Evolutionary conservation across 768 basidiomycete species (phyloP).

Genomic region (Termitomyces sp.): DNA sequence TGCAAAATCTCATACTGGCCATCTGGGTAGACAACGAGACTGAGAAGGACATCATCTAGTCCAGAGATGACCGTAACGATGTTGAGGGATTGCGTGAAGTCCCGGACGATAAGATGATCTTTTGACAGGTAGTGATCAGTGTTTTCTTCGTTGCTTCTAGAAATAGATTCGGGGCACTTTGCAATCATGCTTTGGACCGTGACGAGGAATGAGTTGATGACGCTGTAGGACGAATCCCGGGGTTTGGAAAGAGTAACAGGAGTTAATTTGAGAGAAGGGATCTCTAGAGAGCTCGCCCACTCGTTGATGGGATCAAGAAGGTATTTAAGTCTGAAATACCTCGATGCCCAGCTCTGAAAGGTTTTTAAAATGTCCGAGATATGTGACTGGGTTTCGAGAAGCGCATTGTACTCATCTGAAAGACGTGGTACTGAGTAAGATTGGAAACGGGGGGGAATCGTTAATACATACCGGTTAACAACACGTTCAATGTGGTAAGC

Average conservation of each 20-base stretch:
- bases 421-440: neutral
- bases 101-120: conserved; percentile 37
- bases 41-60: conserved; percentile 33
- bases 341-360: conserved; percentile 22
- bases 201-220: conserved; percentile 64
- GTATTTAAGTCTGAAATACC: conserved; percentile 23
- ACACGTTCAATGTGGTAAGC: conserved; percentile 23
- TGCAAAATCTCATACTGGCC: conserved; percentile 30
- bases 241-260: conserved; percentile 7
- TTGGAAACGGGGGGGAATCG: neutral
- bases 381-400: conserved; percentile 24
- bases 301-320: conserved; percentile 26
- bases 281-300: conserved; percentile 25
- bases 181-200: conserved; percentile 57
- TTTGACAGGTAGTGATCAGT: conserved; percentile 49
- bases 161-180: conserved; percentile 24
- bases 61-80: conserved; percentile 36
- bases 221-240: conserved; percentile 24
- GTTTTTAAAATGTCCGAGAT: conserved; percentile 12
- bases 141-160: conserved; percentile 23
- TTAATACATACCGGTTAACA: conserved; percentile 30
- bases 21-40: conserved; percentile 30
- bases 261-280: conserved; percentile 10
- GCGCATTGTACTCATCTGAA: conserved; percentile 30
- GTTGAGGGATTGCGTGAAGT: conserved; percentile 45